Conservation (phyloP, 176 grass and related monocot genomes). For the Sorghum bicolor region DNA sequence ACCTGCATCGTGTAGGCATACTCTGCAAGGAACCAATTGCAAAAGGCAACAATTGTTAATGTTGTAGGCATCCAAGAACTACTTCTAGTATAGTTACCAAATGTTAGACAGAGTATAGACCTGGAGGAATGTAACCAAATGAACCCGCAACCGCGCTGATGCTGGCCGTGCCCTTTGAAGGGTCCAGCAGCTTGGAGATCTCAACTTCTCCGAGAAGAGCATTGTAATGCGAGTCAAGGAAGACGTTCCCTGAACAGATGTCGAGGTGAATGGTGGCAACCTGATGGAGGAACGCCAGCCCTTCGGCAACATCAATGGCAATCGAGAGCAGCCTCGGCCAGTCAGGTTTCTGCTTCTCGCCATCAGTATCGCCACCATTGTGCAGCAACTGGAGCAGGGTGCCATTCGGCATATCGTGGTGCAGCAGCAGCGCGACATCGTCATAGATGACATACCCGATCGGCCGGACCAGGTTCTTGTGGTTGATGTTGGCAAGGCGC, state of each 20-base stretch:
- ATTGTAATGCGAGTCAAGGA: slow-evolving; percentile 62
- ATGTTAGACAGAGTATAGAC: slow-evolving; percentile 27
- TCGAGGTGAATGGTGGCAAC: slow-evolving; percentile 90
- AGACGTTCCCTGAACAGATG: slow-evolving; percentile 78
- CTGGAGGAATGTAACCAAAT: slow-evolving; percentile 97
- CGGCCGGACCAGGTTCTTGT: slow-evolving; percentile 71
- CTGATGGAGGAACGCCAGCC: slow-evolving; percentile 80
- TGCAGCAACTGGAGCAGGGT: slow-evolving; percentile 74
- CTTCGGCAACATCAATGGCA: slow-evolving; percentile 69
- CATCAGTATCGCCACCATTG: background rate
- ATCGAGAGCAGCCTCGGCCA: slow-evolving; percentile 75
- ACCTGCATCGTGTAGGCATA: slow-evolving; percentile 99
- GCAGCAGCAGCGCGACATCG: slow-evolving; percentile 69
- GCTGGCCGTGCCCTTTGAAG: slow-evolving; percentile 88
- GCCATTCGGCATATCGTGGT: slow-evolving; percentile 76
- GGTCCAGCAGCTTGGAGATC: slow-evolving; percentile 90
- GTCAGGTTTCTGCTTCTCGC: slow-evolving; percentile 41
- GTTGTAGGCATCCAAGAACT: background rate
- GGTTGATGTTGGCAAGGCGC: slow-evolving; percentile 62
- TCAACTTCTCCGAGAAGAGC: slow-evolving; percentile 83
- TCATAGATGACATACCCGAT: slow-evolving; percentile 91
- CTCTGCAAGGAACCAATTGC: slow-evolving; percentile 54
- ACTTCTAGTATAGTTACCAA: background rate
- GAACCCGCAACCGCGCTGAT: slow-evolving; percentile 90
- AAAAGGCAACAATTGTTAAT: slow-evolving; percentile 1